phyloP scores from a whole-genome alignment of 2,329 filamentous ascomycete species.

The Diaporthe sp. region DNA sequence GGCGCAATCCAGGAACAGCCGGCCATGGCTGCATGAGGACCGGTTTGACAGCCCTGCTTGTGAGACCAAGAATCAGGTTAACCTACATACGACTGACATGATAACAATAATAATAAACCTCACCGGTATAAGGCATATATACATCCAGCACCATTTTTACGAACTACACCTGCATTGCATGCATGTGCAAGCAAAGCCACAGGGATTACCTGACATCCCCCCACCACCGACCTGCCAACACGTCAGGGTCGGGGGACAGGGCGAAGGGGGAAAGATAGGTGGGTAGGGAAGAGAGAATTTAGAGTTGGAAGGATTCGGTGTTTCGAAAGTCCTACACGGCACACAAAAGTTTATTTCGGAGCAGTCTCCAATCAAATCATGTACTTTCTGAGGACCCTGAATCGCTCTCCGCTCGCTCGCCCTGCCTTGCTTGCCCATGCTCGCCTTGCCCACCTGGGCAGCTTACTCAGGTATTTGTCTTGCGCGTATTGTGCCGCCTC shows the following conservation, averaged over 20 bases:
- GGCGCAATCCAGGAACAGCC: not conserved
- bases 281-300: not conserved
- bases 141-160: not conserved
- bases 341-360: constrained; percentile 6
- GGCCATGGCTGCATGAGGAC: not conserved
- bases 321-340: constrained; percentile 26
- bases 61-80: not conserved
- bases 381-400: not conserved
- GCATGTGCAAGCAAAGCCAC: not conserved
- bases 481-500: not conserved
- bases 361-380: constrained; percentile 4
- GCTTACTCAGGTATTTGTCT: not conserved
- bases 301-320: constrained; percentile 27
- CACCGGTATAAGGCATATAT: not conserved
- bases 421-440: not conserved
- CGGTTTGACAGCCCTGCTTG: not conserved
- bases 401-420: constrained; percentile 7
- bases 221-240: constrained; percentile 3
- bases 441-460: not conserved
- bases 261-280: not conserved
- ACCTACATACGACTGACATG: not conserved
- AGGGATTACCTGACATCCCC: not conserved
- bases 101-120: not conserved
- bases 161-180: constrained; percentile 21
- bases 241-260: not conserved